A percentile compares a stretch with the other conserved stretches of the same genome.
Evolutionary conservation across 1,284 basidiomycete genomes (phyloP).

Genomic region (Cutaneotrichosporon sp.): DNA sequence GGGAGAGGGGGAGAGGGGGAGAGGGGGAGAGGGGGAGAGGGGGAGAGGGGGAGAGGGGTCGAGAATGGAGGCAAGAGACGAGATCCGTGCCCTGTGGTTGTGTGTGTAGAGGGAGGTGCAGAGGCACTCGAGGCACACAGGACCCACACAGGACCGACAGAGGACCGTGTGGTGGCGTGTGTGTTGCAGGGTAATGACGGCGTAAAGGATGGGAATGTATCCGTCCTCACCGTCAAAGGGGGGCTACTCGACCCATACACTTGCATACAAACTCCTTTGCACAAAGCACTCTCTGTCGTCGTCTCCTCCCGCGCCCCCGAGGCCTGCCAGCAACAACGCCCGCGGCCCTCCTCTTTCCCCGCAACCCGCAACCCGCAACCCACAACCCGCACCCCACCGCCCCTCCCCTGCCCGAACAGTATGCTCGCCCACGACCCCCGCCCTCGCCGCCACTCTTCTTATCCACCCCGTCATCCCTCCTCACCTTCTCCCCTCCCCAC

Average conservation of each 20-base stretch:
- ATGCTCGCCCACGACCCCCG: neutral
- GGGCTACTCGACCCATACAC: too few relatives aligned
- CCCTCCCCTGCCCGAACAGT: neutral
- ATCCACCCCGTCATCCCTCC: neutral
- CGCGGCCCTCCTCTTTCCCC: neutral
- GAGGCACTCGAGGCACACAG: too few relatives aligned
- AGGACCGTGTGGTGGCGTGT: neutral
- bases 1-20: too few relatives aligned
- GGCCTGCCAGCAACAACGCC: too few relatives aligned
- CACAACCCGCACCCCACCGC: neutral
- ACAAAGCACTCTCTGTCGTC: too few relatives aligned
- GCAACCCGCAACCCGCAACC: neutral
- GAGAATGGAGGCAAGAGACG: too few relatives aligned
- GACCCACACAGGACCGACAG: too few relatives aligned
- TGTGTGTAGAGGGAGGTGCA: too few relatives aligned
- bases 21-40: too few relatives aligned
- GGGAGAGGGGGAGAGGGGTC: too few relatives aligned
- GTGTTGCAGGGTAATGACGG: neutral
- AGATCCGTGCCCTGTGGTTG: neutral
- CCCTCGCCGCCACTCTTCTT: neutral
- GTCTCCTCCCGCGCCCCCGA: too few relatives aligned
- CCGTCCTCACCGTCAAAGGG: neutral
- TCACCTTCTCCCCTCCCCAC: neutral
- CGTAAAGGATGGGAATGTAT: neutral
- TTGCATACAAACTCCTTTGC: neutral